Percentiles rank a stretch among this genome's conserved stretches.
phyloP scores from a whole-genome alignment of 2,329 filamentous ascomycete genomes.

The Apiospora pterosperma region DNA sequence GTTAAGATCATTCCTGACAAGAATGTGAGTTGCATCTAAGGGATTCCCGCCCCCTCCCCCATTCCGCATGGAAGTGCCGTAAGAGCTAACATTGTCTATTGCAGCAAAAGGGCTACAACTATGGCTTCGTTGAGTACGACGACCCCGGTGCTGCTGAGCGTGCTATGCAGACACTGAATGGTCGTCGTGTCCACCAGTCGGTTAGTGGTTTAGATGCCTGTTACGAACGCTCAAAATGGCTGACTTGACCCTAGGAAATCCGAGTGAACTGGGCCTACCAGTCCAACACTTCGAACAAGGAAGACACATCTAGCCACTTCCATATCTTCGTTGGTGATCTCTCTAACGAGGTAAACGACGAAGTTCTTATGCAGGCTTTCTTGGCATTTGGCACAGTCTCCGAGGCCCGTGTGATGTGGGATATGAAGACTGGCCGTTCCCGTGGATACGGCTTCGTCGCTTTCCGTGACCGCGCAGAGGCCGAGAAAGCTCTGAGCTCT shows the following conservation, averaged over 20 bases:
- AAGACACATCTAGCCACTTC: slow-evolving; percentile 97
- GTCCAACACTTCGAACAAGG: slow-evolving; percentile 89
- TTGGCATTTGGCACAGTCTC: slow-evolving; percentile 94
- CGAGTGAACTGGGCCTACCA: slow-evolving; percentile 99
- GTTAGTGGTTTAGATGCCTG: slow-evolving; percentile 38
- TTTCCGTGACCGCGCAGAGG: slow-evolving; percentile 89
- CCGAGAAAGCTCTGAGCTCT: slow-evolving; percentile 91
- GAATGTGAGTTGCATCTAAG: slow-evolving; percentile 82
- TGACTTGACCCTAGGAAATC: slow-evolving; percentile 69
- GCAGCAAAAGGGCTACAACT: slow-evolving; percentile 95
- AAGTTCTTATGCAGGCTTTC: slow-evolving; percentile 89
- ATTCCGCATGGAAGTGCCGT: slow-evolving; percentile 6
- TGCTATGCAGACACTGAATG: slow-evolving; percentile 96
- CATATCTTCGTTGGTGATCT: slow-evolving; percentile 98
- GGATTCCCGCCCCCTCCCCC: background rate
- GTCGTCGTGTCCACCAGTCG: slow-evolving; percentile 90
- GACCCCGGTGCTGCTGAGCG: slow-evolving; percentile 94
- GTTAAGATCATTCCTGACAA: slow-evolving; percentile 99
- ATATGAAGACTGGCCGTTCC: slow-evolving; percentile 99
- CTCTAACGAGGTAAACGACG: slow-evolving; percentile 98
- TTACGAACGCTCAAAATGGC: background rate
- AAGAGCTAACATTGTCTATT: slow-evolving; percentile 22
- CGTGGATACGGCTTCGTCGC: slow-evolving; percentile 97
- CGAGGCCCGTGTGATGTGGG: slow-evolving; percentile 99
- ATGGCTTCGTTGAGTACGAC: slow-evolving; percentile 98